Percentiles rank a stretch among this genome's conserved stretches.
Evolutionary conservation across 768 basidiomycete species (phyloP).

Genomic region (Strobilomyces confusus): DNA sequence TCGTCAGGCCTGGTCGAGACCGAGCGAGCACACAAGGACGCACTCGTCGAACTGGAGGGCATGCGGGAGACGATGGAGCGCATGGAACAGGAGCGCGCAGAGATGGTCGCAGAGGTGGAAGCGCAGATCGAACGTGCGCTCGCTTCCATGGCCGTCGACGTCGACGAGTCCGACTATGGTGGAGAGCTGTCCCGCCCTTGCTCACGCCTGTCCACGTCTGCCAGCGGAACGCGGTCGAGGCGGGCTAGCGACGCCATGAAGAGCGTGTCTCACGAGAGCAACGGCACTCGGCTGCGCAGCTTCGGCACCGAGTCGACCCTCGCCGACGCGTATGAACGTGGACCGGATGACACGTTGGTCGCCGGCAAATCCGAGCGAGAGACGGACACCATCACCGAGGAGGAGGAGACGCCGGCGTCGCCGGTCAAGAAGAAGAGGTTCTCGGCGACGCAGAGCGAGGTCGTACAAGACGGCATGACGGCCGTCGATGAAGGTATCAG

Average conservation of each 20-base stretch:
- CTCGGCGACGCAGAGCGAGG: constrained; percentile 63
- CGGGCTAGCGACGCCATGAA: constrained; percentile 57
- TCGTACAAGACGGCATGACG: constrained; percentile 71
- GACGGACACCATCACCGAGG: constrained; percentile 55
- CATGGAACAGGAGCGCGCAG: constrained; percentile 83
- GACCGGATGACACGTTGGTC: constrained; percentile 35
- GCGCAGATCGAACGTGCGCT: constrained; percentile 87
- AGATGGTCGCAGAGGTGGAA: constrained; percentile 92
- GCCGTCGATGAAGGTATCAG: constrained; percentile 87
- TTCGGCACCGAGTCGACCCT: constrained; percentile 80
- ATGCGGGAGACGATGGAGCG: constrained; percentile 85
- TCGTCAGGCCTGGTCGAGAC: constrained; percentile 75
- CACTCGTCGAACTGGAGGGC: constrained; percentile 71
- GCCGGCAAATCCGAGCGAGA: constrained; percentile 38
- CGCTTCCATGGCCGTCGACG: constrained; percentile 78
- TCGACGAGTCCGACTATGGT: constrained; percentile 69
- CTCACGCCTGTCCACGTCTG: constrained; percentile 58
- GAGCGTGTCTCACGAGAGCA: constrained; percentile 26
- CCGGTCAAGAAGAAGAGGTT: constrained; percentile 70
- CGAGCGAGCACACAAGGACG: constrained; percentile 75
- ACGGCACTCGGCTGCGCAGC: constrained; percentile 51
- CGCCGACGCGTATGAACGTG: constrained; percentile 59
- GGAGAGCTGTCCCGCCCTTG: constrained; percentile 53
- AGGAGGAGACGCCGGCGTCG: constrained; percentile 43
- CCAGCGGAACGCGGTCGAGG: constrained; percentile 49